A percentile compares a stretch with the other conserved stretches of the same genome.
phyloP scores from a whole-genome alignment of 805 yeast genomes.

The Blastobotrys attinorum region DNA sequence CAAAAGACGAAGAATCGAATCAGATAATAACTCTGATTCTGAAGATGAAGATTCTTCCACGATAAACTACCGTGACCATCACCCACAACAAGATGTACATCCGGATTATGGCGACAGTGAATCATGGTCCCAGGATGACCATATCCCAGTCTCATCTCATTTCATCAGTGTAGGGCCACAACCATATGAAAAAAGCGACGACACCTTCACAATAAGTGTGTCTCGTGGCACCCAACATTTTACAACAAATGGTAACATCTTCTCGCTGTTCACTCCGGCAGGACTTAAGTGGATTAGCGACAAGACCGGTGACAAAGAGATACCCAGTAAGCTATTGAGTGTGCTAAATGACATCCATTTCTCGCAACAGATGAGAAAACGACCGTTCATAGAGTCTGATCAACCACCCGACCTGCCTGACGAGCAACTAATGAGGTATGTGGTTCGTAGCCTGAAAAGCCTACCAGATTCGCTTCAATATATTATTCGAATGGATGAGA shows the following conservation, averaged over 20 bases:
- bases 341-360: conserved; percentile 7
- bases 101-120: conserved; percentile 4
- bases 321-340: conserved; percentile 7
- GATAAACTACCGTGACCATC: background rate
- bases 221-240: conserved; percentile 9
- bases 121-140: conserved; percentile 10
- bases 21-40: background rate
- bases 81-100: background rate
- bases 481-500: conserved; percentile 7
- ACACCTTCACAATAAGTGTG: conserved; percentile 9
- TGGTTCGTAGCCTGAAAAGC: background rate
- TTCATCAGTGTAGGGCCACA: conserved; percentile 5
- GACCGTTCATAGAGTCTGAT: conserved; percentile 5
- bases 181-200: conserved; percentile 4
- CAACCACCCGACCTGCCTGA: conserved; percentile 3
- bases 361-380: conserved; percentile 4
- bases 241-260: conserved; percentile 11
- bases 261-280: conserved; percentile 34
- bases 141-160: conserved; percentile 5
- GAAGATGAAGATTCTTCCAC: background rate
- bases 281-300: conserved; percentile 37
- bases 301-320: conserved; percentile 13
- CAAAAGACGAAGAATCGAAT: background rate
- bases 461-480: background rate
- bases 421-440: conserved; percentile 1